phyloP scores from a whole-genome alignment of 305 asterid species.

The Plantago lanceolata region DNA sequence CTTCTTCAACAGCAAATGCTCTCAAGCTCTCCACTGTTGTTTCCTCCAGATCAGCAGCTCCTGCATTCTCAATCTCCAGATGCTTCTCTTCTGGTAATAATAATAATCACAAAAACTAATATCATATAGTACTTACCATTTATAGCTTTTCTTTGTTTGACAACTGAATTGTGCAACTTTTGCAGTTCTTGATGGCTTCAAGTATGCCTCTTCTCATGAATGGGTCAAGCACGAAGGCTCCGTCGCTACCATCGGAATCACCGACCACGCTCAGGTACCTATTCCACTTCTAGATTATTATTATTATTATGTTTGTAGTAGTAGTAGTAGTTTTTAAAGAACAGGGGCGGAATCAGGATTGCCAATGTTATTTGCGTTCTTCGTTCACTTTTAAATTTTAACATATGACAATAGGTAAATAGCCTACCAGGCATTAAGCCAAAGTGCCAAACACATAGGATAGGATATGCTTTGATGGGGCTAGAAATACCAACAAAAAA shows the following conservation, averaged over 20 bases:
- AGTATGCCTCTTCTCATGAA: constrained; percentile 78
- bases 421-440: no score
- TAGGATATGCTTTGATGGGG: no score
- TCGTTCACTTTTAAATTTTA: no score
- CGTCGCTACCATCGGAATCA: constrained; percentile 82
- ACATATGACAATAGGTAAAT: no score
- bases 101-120: neutral
- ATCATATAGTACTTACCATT: no score
- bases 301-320: no score
- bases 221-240: constrained; percentile 94
- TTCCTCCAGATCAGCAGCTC: constrained; percentile 33
- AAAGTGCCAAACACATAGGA: no score
- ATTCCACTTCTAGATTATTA: neutral
- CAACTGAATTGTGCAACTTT: neutral
- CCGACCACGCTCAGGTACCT: constrained; percentile 84
- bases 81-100: constrained; percentile 66
- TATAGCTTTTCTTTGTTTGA: neutral
- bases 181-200: constrained; percentile 72
- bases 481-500: no score
- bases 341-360: no score
- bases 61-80: constrained; percentile 68
- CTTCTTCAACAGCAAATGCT: constrained; percentile 93
- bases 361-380: no score
- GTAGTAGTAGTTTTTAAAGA: no score
- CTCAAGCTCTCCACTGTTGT: constrained; percentile 50